Conservation (phyloP, 139 green algal species). For the Chlamydomonas sphaeroides region DNA sequence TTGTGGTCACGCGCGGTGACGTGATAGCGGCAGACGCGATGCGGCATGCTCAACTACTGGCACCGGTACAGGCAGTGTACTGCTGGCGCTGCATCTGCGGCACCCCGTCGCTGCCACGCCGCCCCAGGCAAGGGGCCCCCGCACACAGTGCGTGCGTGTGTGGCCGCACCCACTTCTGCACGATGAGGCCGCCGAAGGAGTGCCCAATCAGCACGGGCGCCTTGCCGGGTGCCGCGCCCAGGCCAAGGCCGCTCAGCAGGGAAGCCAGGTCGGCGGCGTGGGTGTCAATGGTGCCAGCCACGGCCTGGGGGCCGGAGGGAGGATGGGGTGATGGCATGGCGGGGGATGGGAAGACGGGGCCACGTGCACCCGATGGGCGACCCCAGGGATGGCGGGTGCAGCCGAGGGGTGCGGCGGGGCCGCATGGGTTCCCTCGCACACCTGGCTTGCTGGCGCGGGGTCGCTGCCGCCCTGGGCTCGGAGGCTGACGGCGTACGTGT, state of each 20-base stretch:
- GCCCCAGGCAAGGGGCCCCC: too few relatives aligned
- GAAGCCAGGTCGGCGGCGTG: conserved; percentile 72
- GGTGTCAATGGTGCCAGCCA: conserved; percentile 62
- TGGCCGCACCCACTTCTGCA: conserved; percentile 83
- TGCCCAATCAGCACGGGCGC: conserved; percentile 84
- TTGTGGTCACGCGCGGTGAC: too few relatives aligned
- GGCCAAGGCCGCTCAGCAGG: conserved; percentile 56
- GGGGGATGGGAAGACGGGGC: too few relatives aligned
- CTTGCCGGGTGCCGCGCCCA: background rate
- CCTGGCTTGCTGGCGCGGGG: too few relatives aligned
- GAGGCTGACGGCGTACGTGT: conserved; percentile 78
- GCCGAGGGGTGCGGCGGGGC: too few relatives aligned
- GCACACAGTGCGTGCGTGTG: too few relatives aligned
- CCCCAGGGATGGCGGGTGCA: too few relatives aligned
- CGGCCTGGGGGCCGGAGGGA: background rate
- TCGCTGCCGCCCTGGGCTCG: conserved; percentile 73
- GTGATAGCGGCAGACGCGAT: background rate
- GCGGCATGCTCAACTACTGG: background rate
- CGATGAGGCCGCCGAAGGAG: conserved; percentile 85
- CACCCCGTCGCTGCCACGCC: too few relatives aligned
- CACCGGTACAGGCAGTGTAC: background rate
- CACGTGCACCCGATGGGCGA: too few relatives aligned
- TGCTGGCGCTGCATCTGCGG: too few relatives aligned
- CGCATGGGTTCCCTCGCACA: too few relatives aligned
- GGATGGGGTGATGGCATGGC: too few relatives aligned